A percentile compares a stretch with the other conserved stretches of the same genome.
Conservation (phyloP, 2,329 filamentous ascomycete species). For the Fusarium verrucosum region DNA sequence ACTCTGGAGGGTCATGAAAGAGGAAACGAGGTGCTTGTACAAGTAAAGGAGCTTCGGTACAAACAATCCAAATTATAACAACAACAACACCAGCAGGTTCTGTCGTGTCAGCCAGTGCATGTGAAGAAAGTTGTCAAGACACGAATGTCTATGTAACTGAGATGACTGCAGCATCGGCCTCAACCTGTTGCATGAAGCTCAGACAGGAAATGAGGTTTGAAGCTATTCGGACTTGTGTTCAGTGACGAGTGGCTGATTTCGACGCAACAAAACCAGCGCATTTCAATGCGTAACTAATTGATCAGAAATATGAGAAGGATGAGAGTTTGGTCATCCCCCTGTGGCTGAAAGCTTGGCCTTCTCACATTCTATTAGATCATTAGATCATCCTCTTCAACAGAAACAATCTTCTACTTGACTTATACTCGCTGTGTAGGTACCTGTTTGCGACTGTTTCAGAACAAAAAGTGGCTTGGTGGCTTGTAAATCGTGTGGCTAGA, state of each 20-base stretch:
- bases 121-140: neutral
- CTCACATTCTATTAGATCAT: too few species aligned
- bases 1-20: conserved; percentile 37
- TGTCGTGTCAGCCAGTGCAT: neutral
- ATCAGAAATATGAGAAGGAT: neutral
- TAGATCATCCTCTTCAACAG: neutral
- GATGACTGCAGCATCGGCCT: neutral
- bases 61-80: conserved; percentile 37
- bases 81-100: conserved; percentile 1
- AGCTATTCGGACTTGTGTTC: neutral
- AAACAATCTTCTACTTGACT: too few species aligned
- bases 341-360: too few species aligned
- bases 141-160: neutral
- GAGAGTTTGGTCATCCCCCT: too few species aligned
- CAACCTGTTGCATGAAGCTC: neutral
- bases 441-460: too few species aligned
- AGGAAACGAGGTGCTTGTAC: conserved; percentile 47
- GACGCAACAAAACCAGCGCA: neutral
- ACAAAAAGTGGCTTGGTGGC: neutral
- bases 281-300: neutral
- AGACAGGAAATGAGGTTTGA: neutral
- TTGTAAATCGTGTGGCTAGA: too few species aligned
- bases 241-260: neutral
- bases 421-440: too few species aligned
- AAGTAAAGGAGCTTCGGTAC: conserved; percentile 37